Evolutionary conservation across 345 rosid genomes (phyloP).

Genomic region (Murraya paniculata): DNA sequence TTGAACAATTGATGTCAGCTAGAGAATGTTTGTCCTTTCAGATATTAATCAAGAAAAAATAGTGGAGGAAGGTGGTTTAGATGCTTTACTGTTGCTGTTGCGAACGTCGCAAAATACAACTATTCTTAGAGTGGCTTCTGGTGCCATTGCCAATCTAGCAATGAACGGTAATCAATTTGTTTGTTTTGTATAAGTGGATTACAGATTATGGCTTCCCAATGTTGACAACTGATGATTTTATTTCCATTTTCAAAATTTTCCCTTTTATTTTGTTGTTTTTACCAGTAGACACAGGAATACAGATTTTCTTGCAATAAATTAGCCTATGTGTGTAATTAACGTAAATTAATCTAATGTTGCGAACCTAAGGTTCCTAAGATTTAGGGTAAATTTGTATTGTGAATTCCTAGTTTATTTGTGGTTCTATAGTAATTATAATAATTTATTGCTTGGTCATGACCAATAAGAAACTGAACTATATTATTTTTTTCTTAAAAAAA

Average conservation of each 20-base stretch:
- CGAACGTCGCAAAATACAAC: constrained; percentile 69
- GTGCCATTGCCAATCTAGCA: constrained; percentile 95
- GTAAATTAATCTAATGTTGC: not conserved
- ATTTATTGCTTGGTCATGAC: not conserved
- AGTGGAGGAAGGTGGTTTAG: constrained; percentile 93
- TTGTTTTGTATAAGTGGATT: constrained; percentile 12
- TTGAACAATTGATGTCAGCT: not conserved
- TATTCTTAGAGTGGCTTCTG: constrained; percentile 91
- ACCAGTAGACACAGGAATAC: not conserved
- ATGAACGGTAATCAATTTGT: constrained; percentile 68
- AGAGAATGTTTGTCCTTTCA: constrained; percentile 27
- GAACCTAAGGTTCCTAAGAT: not conserved
- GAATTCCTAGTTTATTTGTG: not conserved
- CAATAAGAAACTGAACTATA: not conserved
- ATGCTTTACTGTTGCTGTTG: constrained; percentile 70
- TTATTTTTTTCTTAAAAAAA: not conserved
- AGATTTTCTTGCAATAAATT: not conserved
- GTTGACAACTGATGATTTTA: not conserved
- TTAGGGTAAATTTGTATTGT: not conserved
- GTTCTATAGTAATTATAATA: not conserved
- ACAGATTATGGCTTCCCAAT: not conserved
- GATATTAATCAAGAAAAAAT: constrained; percentile 81
- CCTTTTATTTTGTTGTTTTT: not conserved
- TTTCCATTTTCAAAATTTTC: not conserved
- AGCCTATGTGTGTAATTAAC: not conserved